Base-by-base conservation (phyloP, 768 basidiomycete genomes). In the Symmetrospora coprosmae region DNA sequence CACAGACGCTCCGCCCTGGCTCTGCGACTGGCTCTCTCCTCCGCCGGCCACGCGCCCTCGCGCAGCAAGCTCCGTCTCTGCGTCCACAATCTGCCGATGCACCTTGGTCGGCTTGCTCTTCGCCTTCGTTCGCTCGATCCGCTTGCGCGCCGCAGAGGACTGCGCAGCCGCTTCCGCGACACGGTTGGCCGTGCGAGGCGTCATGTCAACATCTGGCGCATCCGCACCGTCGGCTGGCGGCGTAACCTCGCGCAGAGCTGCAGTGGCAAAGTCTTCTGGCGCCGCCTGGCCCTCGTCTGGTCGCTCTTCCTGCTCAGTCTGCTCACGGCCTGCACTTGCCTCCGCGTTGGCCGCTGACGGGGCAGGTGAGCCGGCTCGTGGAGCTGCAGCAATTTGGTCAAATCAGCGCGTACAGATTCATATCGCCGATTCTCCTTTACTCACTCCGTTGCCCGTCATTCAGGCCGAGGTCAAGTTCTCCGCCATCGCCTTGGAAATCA, bases 151-250 rank as follows among this genome's bases (percentile, higher is more conserved):
- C 23, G 46, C 50, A 11, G 46, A 50, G 13, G 11, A 50, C 4
- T 34, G n/a, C 11, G 56, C 59, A 11, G 50, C 56, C 13, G 61
- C 63, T 28, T 60, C 63, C 9, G 56, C 59, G 7, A 64, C 33
- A 5, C 60, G 45, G 9, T 49, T 51, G 37, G 61, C 62, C 8
- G 63, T 64, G 3, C 35, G 47, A 23, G 63, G 60, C n/a, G 63
- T 64, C 38, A 64, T 52, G n/a, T 64, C 63, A 19, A 58, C 30
- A 7, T 38, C 38, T 25, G 48, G 47, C 16, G 21, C 37, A 17
- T 51, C 13, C 35, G 30, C 37, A 17, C 13, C 35, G 21, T 25
- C 40, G 30, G 21, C 9, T 11, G 53, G 13, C 11, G 53, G n/a
- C 19, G 30, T 30, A 25, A 5, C 19, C 13, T 19, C 48, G 19